Conservation (phyloP, 768 basidiomycete species). For the Boletus pseudopeckii region DNA sequence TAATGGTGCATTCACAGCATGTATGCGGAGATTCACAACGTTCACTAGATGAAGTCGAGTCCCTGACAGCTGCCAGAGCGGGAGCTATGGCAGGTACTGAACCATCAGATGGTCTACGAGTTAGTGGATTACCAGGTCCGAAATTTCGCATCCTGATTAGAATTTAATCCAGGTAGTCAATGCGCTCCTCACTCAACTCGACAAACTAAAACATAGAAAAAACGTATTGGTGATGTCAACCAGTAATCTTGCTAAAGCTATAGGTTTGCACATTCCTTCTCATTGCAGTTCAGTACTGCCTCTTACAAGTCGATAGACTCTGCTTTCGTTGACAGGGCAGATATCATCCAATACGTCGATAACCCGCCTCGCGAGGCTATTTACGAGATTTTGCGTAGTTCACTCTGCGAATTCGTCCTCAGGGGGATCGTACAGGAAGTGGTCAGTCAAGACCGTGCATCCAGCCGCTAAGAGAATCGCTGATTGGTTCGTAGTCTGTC, state of each 20-base stretch:
- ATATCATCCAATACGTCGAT: conserved; percentile 93
- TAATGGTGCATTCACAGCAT: not conserved
- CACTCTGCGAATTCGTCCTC: conserved; percentile 73
- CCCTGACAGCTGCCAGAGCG: conserved; percentile 88
- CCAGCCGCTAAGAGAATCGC: not conserved
- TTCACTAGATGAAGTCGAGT: conserved; percentile 88
- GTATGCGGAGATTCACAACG: conserved; percentile 4
- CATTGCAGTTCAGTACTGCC: not conserved
- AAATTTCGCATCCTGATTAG: not conserved
- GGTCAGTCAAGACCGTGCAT: conserved; percentile 41
- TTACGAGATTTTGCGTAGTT: conserved; percentile 86
- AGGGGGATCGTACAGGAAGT: conserved; percentile 64
- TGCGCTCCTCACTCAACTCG: conserved; percentile 92
- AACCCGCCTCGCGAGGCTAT: conserved; percentile 88
- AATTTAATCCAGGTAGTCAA: conserved; percentile 82
- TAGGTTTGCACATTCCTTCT: conserved; percentile 53
- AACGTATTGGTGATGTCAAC: conserved; percentile 97
- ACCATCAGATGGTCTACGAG: conserved; percentile 90
- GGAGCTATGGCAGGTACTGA: conserved; percentile 95
- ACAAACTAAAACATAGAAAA: conserved; percentile 89
- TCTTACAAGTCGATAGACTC: conserved; percentile 52
- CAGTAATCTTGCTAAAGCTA: conserved; percentile 91
- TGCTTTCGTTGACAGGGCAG: conserved; percentile 95
- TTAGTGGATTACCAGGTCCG: conserved; percentile 33
- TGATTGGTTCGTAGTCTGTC: conserved; percentile 44